Base-by-base conservation (phyloP, 1,139 yeast genomes). In the Debaryomyces nepalensis region DNA sequence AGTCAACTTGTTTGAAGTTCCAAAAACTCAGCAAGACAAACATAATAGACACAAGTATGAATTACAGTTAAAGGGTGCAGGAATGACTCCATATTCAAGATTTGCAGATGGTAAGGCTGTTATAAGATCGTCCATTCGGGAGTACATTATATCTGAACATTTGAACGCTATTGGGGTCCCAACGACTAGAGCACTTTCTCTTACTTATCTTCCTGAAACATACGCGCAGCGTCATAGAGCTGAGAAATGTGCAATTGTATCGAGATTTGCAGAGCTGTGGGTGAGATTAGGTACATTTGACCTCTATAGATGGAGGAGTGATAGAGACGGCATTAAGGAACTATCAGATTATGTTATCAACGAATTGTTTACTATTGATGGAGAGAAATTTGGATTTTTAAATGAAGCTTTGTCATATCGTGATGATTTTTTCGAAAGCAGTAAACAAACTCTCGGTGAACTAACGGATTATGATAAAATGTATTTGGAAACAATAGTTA, bases 91-190 rank as follows among this genome's bases (percentile, higher is more conserved):
- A 1, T 93, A 75, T 60, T 87, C 96, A 0, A 73, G 99, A 44
- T 91, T 91, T 73, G 98, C 97, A 0, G 99, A 93, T 63, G 99
- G 99, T 2, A 90, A 89, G 56, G 98, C 98, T 0, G 96, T 90
- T 2, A 58, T 93, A 18, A 66, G 97, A 48, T 88, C 97, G 2
- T 83, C 95, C 27, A 82, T 93, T 30, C 72, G 98, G 34, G 99
- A 93, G 59, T 91, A 87, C 46, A 73, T 91, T 42, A 87, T 87
- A 2, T 85, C 95, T 3, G 99, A 93, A 57, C 83, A 87, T 36
- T 70, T 91, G 42, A 64, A 86, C 59, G 87, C 91, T 1, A 75
- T 93, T 26, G 95, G 95, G 0, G 82, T 93, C 7, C 97, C 98
- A 1, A 73, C 95, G 0, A 85, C 97, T 0, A 70, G 98, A 44